These are phyloP conservation scores for Spatholobus suberectus DNA, from an alignment of 306 rosid species.

Conservation along the genomic window DNA sequence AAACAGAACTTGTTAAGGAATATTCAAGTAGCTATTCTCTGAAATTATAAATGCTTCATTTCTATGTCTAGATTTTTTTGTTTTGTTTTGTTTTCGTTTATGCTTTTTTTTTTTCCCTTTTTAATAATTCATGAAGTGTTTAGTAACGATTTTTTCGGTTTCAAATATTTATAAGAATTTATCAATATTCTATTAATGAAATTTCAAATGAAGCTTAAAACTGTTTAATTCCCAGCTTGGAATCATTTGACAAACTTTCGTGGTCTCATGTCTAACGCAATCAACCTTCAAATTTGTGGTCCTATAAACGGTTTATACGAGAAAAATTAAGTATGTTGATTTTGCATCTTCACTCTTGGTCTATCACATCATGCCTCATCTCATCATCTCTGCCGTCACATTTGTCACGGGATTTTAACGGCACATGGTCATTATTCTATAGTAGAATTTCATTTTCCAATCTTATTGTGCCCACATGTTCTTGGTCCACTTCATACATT, in stretches of 20 bases:
- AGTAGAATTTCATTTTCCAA: constrained; percentile 1
- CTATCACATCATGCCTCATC: constrained; percentile 18
- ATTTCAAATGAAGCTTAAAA: not conserved
- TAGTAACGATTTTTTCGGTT: not conserved
- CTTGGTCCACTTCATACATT: not conserved
- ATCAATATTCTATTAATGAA: not conserved
- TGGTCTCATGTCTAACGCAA: not conserved
- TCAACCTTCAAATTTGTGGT: not conserved
- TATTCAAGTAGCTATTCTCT: not conserved
- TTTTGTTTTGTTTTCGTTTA: not conserved
- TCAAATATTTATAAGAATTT: not conserved
- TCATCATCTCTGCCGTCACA: not conserved
- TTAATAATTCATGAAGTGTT: not conserved
- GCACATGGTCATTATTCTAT: not conserved
- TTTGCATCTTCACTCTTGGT: not conserved
- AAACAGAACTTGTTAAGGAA: not conserved
- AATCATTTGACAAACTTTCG: constrained; percentile 20
- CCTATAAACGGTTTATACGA: not conserved
- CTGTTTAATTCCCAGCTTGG: not conserved
- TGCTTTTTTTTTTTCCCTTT: not conserved
- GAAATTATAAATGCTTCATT: not conserved
- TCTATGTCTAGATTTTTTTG: not conserved
- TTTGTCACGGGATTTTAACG: not conserved
- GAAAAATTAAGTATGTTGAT: not conserved
- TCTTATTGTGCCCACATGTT: constrained; percentile 16